Evolutionary conservation across 2,329 filamentous ascomycete genomes (phyloP).

Genomic region (Myriangium duriaei): DNA sequence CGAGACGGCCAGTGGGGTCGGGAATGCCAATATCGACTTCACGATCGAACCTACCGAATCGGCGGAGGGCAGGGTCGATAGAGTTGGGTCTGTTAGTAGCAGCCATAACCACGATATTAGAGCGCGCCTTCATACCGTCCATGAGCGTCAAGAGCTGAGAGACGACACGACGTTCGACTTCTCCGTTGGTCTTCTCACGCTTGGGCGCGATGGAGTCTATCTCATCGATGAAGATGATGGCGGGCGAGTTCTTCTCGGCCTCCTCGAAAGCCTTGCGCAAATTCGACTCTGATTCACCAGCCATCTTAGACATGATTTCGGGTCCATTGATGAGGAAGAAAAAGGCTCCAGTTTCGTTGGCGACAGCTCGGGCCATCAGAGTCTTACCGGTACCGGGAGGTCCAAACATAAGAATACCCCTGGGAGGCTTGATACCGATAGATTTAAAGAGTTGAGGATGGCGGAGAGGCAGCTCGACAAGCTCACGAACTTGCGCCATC

Average conservation of each 20-base stretch:
- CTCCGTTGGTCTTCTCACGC: slow-evolving; percentile 99
- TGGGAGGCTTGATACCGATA: slow-evolving; percentile 98
- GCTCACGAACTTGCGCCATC: slow-evolving; percentile 98
- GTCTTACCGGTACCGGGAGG: slow-evolving; percentile 99
- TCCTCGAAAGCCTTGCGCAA: slow-evolving; percentile 98
- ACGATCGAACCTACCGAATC: slow-evolving; percentile 97
- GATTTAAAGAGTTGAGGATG: slow-evolving; percentile 99
- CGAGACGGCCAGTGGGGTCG: slow-evolving; percentile 92
- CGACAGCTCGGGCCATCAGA: slow-evolving; percentile 94
- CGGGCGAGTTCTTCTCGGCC: slow-evolving; percentile 97
- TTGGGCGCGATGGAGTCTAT: slow-evolving; percentile 98
- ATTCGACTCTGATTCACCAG: slow-evolving; percentile 97
- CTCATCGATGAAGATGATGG: slow-evolving; percentile 99
- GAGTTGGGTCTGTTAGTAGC: slow-evolving; percentile 98
- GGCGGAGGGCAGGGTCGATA: slow-evolving; percentile 91
- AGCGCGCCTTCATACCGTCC: slow-evolving; percentile 99
- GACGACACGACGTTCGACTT: slow-evolving; percentile 96
- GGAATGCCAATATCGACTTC: slow-evolving; percentile 98
- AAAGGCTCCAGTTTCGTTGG: slow-evolving; percentile 97
- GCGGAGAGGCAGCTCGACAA: slow-evolving; percentile 91
- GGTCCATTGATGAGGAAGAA: slow-evolving; percentile 99
- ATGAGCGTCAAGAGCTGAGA: slow-evolving; percentile 94
- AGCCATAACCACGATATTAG: slow-evolving; percentile 97
- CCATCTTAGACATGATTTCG: slow-evolving; percentile 99
- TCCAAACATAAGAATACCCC: slow-evolving; percentile 86